Evolutionary conservation across 2,329 filamentous ascomycete genomes (phyloP).

Genomic region (Raffaelea arxii): DNA sequence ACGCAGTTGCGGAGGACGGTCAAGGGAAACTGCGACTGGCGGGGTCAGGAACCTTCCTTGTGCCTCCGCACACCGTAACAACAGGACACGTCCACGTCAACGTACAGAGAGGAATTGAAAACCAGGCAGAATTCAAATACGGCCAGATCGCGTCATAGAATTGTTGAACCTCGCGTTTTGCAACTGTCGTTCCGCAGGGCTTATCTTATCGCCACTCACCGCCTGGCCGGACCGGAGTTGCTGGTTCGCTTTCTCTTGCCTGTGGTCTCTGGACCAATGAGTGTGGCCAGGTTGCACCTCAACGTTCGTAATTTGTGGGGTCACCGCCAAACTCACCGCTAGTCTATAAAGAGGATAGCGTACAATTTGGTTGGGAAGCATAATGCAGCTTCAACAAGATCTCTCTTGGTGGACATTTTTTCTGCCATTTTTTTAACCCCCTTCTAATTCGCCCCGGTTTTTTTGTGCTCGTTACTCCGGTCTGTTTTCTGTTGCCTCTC

Average conservation of each 20-base stretch:
- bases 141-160: background rate
- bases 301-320: slow-evolving; percentile 10
- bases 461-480: background rate
- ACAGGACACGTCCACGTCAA: no score
- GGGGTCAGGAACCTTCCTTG: no score
- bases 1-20: no score
- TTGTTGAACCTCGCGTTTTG: background rate
- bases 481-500: background rate
- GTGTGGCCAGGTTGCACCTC: slow-evolving; percentile 7
- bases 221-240: no score
- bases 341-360: background rate
- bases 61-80: no score
- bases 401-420: background rate
- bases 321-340: background rate
- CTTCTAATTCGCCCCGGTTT: background rate
- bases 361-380: slow-evolving; percentile 6
- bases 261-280: no score
- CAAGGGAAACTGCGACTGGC: no score
- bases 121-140: no score
- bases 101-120: no score
- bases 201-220: slow-evolving; percentile 12
- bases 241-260: no score
- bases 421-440: slow-evolving; percentile 2
- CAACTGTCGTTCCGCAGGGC: background rate
- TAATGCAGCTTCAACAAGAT: background rate